Conservation (phyloP, 2,329 filamentous ascomycete genomes). For the Fusarium newnesense region DNA sequence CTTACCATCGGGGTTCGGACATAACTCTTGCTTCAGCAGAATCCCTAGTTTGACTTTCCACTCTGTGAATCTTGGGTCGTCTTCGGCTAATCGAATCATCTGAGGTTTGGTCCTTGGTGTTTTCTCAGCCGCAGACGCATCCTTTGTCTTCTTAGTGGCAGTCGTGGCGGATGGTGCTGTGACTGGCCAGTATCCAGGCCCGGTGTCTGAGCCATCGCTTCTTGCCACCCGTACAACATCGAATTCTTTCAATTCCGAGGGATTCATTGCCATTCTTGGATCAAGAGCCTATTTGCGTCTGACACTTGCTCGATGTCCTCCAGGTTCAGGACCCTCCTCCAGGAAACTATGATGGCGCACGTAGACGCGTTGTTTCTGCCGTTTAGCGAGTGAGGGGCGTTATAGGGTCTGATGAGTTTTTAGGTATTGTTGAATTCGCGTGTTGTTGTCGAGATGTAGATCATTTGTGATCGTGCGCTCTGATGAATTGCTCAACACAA, state of each 20-base stretch:
- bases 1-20: slow-evolving; percentile 54
- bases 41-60: slow-evolving; percentile 59
- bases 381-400: neutral
- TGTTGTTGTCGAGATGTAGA: slow-evolving; percentile 2
- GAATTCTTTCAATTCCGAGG: slow-evolving; percentile 53
- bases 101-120: slow-evolving; percentile 54
- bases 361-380: neutral
- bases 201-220: slow-evolving; percentile 58
- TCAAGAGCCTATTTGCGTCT: neutral
- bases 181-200: slow-evolving; percentile 57
- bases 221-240: slow-evolving; percentile 55
- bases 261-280: slow-evolving; percentile 18
- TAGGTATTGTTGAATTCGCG: neutral
- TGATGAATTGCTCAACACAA: slow-evolving; percentile 7
- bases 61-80: slow-evolving; percentile 57
- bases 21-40: slow-evolving; percentile 57
- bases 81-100: slow-evolving; percentile 55
- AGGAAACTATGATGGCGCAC: neutral
- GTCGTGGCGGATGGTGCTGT: slow-evolving; percentile 41
- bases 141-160: slow-evolving; percentile 52
- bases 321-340: neutral
- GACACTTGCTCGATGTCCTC: neutral
- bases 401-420: neutral
- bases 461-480: slow-evolving; percentile 1
- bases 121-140: slow-evolving; percentile 47